Evolutionary conservation across 164 flowering plant genomes (phyloP), one percentile per base, ranked within the genome.

Genomic region (Sextonia rubra): DNA sequence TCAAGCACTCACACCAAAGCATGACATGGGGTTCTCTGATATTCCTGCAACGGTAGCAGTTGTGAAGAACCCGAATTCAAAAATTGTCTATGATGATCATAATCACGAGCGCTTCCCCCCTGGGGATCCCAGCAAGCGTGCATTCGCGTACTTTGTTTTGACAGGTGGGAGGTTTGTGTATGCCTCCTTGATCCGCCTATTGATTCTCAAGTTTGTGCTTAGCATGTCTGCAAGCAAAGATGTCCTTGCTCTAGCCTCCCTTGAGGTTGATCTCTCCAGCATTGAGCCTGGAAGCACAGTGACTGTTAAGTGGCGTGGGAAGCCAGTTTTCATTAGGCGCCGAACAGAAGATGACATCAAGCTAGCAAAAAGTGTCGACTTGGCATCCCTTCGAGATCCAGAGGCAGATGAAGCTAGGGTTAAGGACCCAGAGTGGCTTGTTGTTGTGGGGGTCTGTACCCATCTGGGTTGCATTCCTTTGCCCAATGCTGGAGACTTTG

Each of bases 351-450:
- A 77, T 5, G 80, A 77, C 27, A 55, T 77, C 64, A 32, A 70
- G 66, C 63, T 74, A 23, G 77, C 80, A 17, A 77, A 74, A 60
- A 71, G 77, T 12, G 80, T 77, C 17, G 80, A 77, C 47, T 25
- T 75, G 49, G 72, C 66, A 22, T 74, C 79, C 15, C 80, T 77
- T 23, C 72, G 82, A 8, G 77, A 80, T 32, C 78, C 81, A 23
- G 70, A 78, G 47, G 60, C 61, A 27, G 81, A 78, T 30, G 14
- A 65, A 12, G 73, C 2, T 4, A 67, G 78, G 49, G 81, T 75
- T 58, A 69, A 75, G 78, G 55, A 78, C 47, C 78, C 81, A 12
- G 78, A 78, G 64, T 78, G 81, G 81, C 81, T 78, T 64, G 65
- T 78, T 24, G 78, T 78, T 37, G 62, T 78, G 26, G 81, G 81